Evolutionary conservation across 441 rosid species (phyloP).

Genomic region (Euphorbia celastroides): DNA sequence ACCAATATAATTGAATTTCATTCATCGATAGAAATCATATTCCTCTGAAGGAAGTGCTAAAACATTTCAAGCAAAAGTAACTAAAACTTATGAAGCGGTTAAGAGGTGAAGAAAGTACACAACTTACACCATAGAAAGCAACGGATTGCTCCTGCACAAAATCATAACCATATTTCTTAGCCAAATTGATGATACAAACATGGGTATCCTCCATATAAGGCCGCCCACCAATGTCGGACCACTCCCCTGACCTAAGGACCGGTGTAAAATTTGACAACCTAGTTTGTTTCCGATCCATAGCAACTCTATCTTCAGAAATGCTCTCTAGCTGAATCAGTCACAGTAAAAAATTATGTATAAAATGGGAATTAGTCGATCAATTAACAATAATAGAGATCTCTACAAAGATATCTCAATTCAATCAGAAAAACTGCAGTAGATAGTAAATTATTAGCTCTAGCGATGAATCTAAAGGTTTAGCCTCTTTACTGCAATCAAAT

Average conservation of each 20-base stretch:
- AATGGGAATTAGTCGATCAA: background rate
- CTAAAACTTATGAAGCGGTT: background rate
- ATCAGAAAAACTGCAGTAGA: no score
- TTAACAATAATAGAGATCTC: no score
- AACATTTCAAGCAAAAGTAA: no score
- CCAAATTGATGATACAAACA: constrained; percentile 51
- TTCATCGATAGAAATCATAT: background rate
- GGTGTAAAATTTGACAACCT: constrained; percentile 32
- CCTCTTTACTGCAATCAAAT: no score
- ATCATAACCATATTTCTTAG: constrained; percentile 39
- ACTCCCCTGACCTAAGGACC: constrained; percentile 54
- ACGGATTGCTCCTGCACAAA: constrained; percentile 30
- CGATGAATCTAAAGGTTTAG: no score
- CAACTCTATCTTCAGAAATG: constrained; percentile 46
- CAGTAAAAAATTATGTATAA: background rate
- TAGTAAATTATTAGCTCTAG: no score
- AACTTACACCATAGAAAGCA: constrained; percentile 65
- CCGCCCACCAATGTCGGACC: constrained; percentile 59
- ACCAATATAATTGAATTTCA: background rate
- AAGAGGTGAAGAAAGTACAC: background rate
- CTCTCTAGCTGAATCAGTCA: constrained; percentile 51
- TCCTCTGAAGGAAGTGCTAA: background rate
- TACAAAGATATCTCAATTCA: no score
- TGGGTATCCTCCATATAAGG: constrained; percentile 57
- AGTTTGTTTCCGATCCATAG: constrained; percentile 28